A percentile compares a stretch with the other conserved stretches of the same genome.
These are phyloP conservation scores for Elsinoe australis DNA, from an alignment of 2,329 filamentous ascomycete species.

Conservation along the genomic window DNA sequence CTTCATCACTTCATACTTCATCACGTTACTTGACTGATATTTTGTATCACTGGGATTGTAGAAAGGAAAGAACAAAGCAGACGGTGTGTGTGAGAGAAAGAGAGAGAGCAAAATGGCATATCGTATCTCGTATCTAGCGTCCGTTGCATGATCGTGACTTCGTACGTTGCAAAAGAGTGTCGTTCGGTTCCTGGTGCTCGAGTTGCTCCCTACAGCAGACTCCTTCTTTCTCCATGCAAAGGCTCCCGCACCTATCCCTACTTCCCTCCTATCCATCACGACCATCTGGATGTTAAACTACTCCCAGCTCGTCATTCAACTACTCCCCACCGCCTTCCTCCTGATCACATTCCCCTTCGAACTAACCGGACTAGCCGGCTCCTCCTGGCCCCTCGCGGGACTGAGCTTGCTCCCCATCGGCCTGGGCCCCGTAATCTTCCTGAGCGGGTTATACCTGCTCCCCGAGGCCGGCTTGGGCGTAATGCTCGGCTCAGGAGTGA, in stretches of 20 bases:
- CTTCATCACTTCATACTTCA: too few species aligned
- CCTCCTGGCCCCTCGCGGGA: background rate
- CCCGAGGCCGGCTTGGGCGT: constrained; percentile 14
- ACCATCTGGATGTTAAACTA: background rate
- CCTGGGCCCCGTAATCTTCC: constrained; percentile 43
- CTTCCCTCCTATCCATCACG: too few species aligned
- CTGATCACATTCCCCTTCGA: constrained; percentile 2
- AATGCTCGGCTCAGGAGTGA: constrained; percentile 26
- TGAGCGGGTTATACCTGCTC: constrained; percentile 19
- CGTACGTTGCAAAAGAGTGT: constrained; percentile 1
- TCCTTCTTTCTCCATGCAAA: too few species aligned
- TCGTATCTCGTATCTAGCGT: constrained; percentile 14
- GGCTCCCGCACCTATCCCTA: too few species aligned
- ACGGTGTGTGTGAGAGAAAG: too few species aligned
- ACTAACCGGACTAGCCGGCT: background rate
- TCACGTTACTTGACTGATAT: too few species aligned
- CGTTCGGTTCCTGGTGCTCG: background rate
- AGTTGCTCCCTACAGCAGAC: too few species aligned
- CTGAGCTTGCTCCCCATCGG: constrained; percentile 37
- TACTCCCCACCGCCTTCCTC: constrained; percentile 6
- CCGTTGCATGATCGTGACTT: constrained; percentile 6
- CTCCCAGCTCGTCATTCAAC: background rate
- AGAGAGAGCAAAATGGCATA: constrained; percentile 7
- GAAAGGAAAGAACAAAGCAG: too few species aligned
- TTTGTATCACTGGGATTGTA: too few species aligned